Evolutionary conservation across 139 green algal species (phyloP), one percentile per base, ranked within the genome.

Genomic region (Auxenochlorella protothecoides): DNA sequence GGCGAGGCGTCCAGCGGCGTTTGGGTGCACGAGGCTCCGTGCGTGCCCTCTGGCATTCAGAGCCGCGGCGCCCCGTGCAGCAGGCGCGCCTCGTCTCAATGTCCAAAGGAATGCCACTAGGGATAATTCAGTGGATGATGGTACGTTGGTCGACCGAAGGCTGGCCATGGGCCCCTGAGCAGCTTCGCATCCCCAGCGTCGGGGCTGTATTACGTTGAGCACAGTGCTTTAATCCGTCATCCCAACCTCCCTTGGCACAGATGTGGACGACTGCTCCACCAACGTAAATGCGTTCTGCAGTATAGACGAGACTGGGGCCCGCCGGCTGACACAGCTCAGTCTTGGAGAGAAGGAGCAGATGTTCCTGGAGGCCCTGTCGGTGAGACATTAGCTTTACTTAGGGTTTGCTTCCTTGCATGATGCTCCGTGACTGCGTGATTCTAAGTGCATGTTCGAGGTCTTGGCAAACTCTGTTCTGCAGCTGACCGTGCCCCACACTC

Each of bases 331-430:
- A 14, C 55, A 83, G 68, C 76, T 79, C 65, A 87, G 72, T 15
- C 63, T 95, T 55, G 87, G 85, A 13, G 88, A 97, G 81, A 95
- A 93, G 82, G 91, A 97, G 83, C 75, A 89, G 74, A 80, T 88
- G 6, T 97, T 95, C 74, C 78, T 97, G 4, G 80, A 85, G 59
- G 91, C 90, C 6, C 67, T 96, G 66, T 72, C 78, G 68, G 78
- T 85, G 72, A 68, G 74, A 53, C 53, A 15, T 68, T 69, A 53
- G 6, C 5, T 59, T 55, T 61, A 60, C 62, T 52, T 59, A 4
- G 16, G 65, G 59, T 68, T 63, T 27, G 66, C 72, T 63, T n/a
- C 57, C n/a, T 55, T 12, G 11, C 52, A 11, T 13, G 11, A 12
- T 11, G 52, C 52, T 12, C 52, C 12, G 11, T n/a, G 12, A 70